Base-by-base conservation (phyloP, 2,329 filamentous ascomycete genomes). In the Colletotrichum abscissum region DNA sequence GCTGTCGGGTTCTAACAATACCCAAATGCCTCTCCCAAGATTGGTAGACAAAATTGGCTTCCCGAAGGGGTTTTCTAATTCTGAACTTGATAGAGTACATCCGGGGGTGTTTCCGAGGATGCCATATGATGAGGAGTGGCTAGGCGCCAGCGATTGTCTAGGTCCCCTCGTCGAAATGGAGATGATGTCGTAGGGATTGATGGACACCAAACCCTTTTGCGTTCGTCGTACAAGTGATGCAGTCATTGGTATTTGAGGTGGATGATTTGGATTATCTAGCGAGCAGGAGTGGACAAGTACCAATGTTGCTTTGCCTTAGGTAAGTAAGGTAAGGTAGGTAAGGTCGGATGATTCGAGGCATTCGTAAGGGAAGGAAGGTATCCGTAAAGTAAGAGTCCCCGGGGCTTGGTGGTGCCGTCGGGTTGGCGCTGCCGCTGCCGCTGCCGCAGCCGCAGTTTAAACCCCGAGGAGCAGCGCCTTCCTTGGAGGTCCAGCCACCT, bases 221-320 rank as follows among this genome's bases (percentile, higher is more conserved):
- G 66, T 55, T 69, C 64, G 55, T 73, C 66, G 70, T 73, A 73
- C 70, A 64, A 55, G 55, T 55, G n/a, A 59, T 60, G 58, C 70
- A 73, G 66, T 69, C 66, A 24, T 16, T 55, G 59, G n/a, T 26
- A 46, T 33, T 3, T 33, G 33, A 33, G 33, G 33, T 33, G 33
- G 33, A 33, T 9, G 33, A 33, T 38, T 26, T 42, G 38, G 38
- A 42, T 19, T 19, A 42, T 11, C 33, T 26, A 26, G 26, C 26
- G 26, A 26, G 26, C 26, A 26, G 26, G 26, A 26, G 26, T 26
- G 26, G 26, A 26, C 26, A 26, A 26, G 26, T 26, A 26, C 26
- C 26, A 26, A 26, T 26, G 26, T 26, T 26, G 26, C 26, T 26
- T 26, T 26, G 30, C 35, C 38, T 42, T 16, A 42, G 38, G 38